Percentiles rank a stretch among this genome's conserved stretches.
These are phyloP conservation scores for Tulasnella sp. DNA, from an alignment of 768 basidiomycete genomes.

Conservation along the genomic window DNA sequence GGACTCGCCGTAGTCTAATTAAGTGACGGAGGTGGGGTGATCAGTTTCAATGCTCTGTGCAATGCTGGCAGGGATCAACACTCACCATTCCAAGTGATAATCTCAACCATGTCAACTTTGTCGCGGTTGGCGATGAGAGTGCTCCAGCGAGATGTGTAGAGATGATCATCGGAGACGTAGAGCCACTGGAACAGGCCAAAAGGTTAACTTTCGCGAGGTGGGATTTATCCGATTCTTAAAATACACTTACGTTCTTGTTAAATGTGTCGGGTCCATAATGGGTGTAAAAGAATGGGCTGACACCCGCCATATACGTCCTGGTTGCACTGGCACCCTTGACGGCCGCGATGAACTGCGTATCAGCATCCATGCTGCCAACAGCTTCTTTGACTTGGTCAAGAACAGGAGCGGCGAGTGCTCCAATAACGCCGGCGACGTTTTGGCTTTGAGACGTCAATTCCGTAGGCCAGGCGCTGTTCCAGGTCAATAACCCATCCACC, in stretches of 20 bases:
- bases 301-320: constrained; percentile 37
- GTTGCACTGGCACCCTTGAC: constrained; percentile 33
- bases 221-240: not conserved
- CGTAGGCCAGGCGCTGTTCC: constrained; percentile 32
- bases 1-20: constrained; percentile 40
- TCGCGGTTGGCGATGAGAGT: constrained; percentile 36
- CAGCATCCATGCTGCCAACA: constrained; percentile 34
- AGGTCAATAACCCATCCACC: constrained; percentile 32
- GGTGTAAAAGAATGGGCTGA: constrained; percentile 39
- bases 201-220: not conserved
- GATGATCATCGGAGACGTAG: constrained; percentile 37
- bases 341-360: constrained; percentile 29
- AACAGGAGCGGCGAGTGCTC: not conserved
- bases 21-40: constrained; percentile 29
- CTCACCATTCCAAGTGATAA: constrained; percentile 40
- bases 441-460: constrained; percentile 15
- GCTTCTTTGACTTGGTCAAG: constrained; percentile 28
- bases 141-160: constrained; percentile 38
- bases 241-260: constrained; percentile 36
- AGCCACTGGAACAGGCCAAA: constrained; percentile 32
- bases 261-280: constrained; percentile 35
- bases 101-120: constrained; percentile 36
- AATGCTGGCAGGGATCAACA: not conserved
- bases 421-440: not conserved
- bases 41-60: not conserved